phyloP scores from a whole-genome alignment of 2,329 filamentous ascomycete species.

The Hymenoscyphus albidus region DNA sequence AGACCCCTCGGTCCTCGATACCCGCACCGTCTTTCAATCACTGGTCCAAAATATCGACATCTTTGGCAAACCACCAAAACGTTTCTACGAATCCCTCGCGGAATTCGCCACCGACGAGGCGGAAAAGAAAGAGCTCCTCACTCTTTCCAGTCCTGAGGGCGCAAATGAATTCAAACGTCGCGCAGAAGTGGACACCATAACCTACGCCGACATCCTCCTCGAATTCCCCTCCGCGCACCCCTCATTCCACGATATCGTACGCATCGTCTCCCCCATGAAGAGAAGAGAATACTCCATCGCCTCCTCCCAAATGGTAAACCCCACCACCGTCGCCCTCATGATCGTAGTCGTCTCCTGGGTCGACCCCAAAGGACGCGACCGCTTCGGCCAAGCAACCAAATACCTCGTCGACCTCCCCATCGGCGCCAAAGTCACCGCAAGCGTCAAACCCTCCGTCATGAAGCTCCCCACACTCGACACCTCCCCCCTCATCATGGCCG shows the following conservation, averaged over 20 bases:
- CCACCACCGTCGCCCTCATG: conserved; percentile 85
- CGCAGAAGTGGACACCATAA: conserved; percentile 84
- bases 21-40: conserved; percentile 88
- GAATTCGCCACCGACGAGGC: conserved; percentile 79
- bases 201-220: conserved; percentile 83
- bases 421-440: conserved; percentile 79
- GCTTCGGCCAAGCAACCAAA: conserved; percentile 87
- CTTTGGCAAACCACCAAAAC: conserved; percentile 93
- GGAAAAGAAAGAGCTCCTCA: conserved; percentile 75
- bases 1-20: conserved; percentile 68
- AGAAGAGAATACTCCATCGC: conserved; percentile 98
- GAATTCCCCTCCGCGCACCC: conserved; percentile 90
- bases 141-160: conserved; percentile 73
- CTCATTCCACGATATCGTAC: conserved; percentile 79
- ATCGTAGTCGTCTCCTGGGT: conserved; percentile 97
- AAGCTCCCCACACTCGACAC: conserved; percentile 87
- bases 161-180: conserved; percentile 89
- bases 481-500: conserved; percentile 96
- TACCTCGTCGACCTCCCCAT: conserved; percentile 76
- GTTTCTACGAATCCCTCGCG: conserved; percentile 90
- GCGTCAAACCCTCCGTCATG: conserved; percentile 98
- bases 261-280: conserved; percentile 88
- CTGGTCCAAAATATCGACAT: conserved; percentile 92
- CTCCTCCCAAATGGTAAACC: conserved; percentile 91
- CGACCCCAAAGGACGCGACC: conserved; percentile 79